Base-by-base conservation (phyloP, 306 rosid genomes). In the Prunus padus region DNA sequence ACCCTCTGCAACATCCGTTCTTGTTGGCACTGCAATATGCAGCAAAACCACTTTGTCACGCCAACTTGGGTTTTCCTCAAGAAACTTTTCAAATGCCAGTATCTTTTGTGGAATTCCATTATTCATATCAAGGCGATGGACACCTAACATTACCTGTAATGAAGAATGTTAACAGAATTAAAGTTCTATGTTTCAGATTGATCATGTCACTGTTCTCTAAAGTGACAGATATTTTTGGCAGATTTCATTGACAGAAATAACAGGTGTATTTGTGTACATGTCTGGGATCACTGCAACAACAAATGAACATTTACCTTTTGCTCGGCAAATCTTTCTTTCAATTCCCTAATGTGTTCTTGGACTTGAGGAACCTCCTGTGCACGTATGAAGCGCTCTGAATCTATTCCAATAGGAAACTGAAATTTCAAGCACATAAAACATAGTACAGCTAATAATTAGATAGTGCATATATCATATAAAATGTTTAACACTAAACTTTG, bases 331-430 rank as follows among this genome's bases (percentile, higher is more conserved):
- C 96, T 84, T 71, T 92, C 93, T 78, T 89, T 84, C 26, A 92
- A 82, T 52, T 92, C 93, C 85, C 70, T 89, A 20, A 92, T 82
- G 83, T 86, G 89, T 0, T 54, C 82, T 79, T 86, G 84, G 73
- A 92, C 96, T 66, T 37, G 50, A 74, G 76, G 60, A 65, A 65
- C 71, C 22, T 92, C 90, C 68, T 90, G 93, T 22, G 96, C 97
- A 50, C 85, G 86, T 56, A 76, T 90, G 82, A 92, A 92, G 65
- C 97, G 88, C 0, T 85, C 87, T 5, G 96, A 90, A 79, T 92
- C 97, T 77, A 92, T 92, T 31, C 97, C 97, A 83, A 92, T 92
- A 33, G 97, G 97, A 82, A 90, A 92, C 97, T 94, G 85, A 76
- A 82, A 76, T 50, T 73, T 76, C 65, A 77, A 88, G 76, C 61